phyloP scores from a whole-genome alignment of 2,329 filamentous ascomycete species.

The Leptodontidium sp. region DNA sequence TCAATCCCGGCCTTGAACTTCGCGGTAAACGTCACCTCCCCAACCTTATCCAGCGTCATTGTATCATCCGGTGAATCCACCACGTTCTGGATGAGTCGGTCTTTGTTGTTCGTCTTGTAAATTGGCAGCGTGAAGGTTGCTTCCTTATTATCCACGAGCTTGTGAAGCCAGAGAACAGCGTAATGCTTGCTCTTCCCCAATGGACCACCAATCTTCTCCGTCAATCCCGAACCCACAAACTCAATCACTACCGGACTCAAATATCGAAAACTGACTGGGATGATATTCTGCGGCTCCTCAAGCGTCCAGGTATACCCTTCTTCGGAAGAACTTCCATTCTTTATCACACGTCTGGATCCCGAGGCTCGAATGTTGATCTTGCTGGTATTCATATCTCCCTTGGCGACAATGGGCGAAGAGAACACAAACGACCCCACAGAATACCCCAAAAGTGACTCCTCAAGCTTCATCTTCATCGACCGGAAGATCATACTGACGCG shows the following conservation, averaged over 20 bases:
- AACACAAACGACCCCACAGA: conserved; percentile 33
- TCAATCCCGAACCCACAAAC: conserved; percentile 21
- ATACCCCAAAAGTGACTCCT: conserved; percentile 32
- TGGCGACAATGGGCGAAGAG: conserved; percentile 27
- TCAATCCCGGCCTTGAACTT: conserved; percentile 33
- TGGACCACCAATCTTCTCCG: conserved; percentile 29
- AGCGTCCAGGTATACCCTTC: conserved; percentile 24
- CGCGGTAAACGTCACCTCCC: conserved; percentile 28
- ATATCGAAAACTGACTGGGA: conserved; percentile 33
- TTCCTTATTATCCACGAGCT: conserved; percentile 31
- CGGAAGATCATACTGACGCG: conserved; percentile 37
- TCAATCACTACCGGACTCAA: conserved; percentile 32
- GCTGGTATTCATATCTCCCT: conserved; percentile 28
- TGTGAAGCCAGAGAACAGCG: conserved; percentile 33
- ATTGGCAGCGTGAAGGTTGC: conserved; percentile 29
- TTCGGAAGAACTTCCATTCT: conserved; percentile 25
- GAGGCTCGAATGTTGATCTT: conserved; percentile 30
- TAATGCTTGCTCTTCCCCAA: conserved; percentile 33
- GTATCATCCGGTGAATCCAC: conserved; percentile 28
- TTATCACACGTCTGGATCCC: conserved; percentile 27
- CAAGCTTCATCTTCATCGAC: conserved; percentile 36
- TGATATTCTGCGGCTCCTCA: conserved; percentile 20
- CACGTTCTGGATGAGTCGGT: conserved; percentile 33
- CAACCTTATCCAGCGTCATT: conserved; percentile 31
- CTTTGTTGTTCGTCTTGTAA: conserved; percentile 32